phyloP scores from a whole-genome alignment of 208 protist species.

The Trypanosoma lewisi region DNA sequence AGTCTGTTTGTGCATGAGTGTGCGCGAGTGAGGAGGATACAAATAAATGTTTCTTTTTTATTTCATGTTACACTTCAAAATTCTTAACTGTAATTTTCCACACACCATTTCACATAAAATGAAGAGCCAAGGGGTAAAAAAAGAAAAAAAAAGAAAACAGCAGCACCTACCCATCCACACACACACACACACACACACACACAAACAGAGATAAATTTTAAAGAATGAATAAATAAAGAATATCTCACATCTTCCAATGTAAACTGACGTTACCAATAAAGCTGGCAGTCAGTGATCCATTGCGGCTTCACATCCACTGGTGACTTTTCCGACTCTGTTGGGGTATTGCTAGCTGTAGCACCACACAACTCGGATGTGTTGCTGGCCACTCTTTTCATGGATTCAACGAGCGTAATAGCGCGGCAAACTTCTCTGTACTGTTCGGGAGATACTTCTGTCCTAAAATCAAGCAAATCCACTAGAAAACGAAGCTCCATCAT shows the following conservation, averaged over 20 bases:
- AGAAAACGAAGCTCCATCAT: conserved; percentile 86
- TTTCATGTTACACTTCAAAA: neutral
- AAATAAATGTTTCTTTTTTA: no score
- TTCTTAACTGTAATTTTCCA: neutral
- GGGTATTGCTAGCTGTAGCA: conserved; percentile 21
- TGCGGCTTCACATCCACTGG: conserved; percentile 2
- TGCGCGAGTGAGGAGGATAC: no score
- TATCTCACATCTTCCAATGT: neutral
- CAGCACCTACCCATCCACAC: neutral
- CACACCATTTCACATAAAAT: neutral
- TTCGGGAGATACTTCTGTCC: conserved; percentile 32
- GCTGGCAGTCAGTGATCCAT: conserved; percentile 36
- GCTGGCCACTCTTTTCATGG: conserved; percentile 12
- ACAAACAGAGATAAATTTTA: conserved; percentile 9
- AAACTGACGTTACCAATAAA: conserved; percentile 24
- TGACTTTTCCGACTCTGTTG: conserved; percentile 13
- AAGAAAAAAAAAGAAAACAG: conserved; percentile 15
- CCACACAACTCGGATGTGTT: conserved; percentile 22
- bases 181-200: neutral
- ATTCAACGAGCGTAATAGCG: conserved; percentile 32
- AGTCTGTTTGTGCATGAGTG: no score
- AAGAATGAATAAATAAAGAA: conserved; percentile 8
- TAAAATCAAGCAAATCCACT: conserved; percentile 49
- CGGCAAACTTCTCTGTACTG: conserved; percentile 42
- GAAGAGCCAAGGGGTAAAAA: conserved; percentile 12